Base-by-base conservation (phyloP, 2,329 filamentous ascomycete species). In the Fusarium coicis region DNA sequence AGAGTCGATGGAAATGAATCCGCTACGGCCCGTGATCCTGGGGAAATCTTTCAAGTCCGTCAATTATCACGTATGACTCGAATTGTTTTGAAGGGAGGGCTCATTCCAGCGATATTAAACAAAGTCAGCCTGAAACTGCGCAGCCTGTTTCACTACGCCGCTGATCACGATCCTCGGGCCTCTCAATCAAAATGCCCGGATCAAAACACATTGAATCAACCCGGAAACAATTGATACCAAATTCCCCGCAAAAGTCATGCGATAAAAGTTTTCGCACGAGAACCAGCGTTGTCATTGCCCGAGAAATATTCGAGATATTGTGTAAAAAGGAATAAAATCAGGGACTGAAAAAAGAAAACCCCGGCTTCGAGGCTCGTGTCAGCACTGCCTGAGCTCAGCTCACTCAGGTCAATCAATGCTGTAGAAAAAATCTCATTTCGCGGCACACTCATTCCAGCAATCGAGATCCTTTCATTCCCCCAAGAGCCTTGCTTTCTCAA, bases 381-480 rank as follows among this genome's bases (percentile, higher is more conserved):
- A 53, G 34, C 34, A 21, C n/a, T 36, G 30, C 49, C 49, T n/a
- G n/a, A n/a, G n/a, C 30, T 53, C 23, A 10, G 3, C n/a, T 52
- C 19, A 10, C n/a, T 52, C 19, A 10, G 5, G 32, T 53, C 50
- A 53, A 53, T 53, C 50, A 53, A 53, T 53, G 26, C 36, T 16
- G 34, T 37, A 10, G n/a, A n/a, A 36, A 49, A 61, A 55, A 43
- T 42, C n/a, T 42, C 23, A 36, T 42, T 53, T 26, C 26, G n/a
- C 34, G 43, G 34, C 63, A n/a, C 39, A 44, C 36, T 43, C 67
- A 70, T 70, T 70, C 67, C 67, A 70, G 19, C 18, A n/a, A 69
- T 70, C 46, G 59, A 58, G 66, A 70, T 65, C 32, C 18, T 54
- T 53, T 47, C 58, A 32, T 68, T 26, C 30, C n/a, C 10, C 57